Percentiles rank a stretch among this genome's conserved stretches.
phyloP scores from a whole-genome alignment of 345 rosid genomes.

The Boechera stricta region DNA sequence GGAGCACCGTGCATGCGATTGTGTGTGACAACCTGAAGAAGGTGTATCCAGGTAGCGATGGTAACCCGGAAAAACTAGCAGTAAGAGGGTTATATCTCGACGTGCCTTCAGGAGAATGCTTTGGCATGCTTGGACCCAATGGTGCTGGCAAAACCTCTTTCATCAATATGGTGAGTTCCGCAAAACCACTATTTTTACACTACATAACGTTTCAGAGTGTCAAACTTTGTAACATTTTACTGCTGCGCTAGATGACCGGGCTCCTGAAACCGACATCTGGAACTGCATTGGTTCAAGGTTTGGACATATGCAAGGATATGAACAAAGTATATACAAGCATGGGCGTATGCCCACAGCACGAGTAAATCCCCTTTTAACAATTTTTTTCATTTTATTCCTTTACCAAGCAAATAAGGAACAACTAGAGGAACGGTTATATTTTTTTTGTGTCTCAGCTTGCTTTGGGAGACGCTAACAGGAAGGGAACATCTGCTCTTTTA shows the following conservation, averaged over 20 bases:
- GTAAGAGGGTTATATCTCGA: constrained; percentile 91
- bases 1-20: constrained; percentile 62
- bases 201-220: not conserved
- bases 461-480: constrained; percentile 90
- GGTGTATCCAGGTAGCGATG: constrained; percentile 90
- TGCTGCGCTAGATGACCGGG: constrained; percentile 77
- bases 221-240: not conserved
- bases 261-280: constrained; percentile 83
- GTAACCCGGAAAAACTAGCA: constrained; percentile 83
- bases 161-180: constrained; percentile 77
- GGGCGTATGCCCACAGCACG: constrained; percentile 98
- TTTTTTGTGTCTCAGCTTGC: constrained; percentile 59
- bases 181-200: not conserved
- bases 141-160: constrained; percentile 98
- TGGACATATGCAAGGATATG: constrained; percentile 75
- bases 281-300: constrained; percentile 75
- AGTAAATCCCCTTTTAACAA: constrained; percentile 53
- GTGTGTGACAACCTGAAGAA: constrained; percentile 75
- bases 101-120: constrained; percentile 86
- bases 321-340: constrained; percentile 77
- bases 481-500: constrained; percentile 51
- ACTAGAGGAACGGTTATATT: not conserved
- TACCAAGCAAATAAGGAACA: constrained; percentile 16
- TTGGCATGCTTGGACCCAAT: constrained; percentile 98
- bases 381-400: not conserved